phyloP scores from a whole-genome alignment of 2,329 filamentous ascomycete species.

The Chrysoporthe puriensis region DNA sequence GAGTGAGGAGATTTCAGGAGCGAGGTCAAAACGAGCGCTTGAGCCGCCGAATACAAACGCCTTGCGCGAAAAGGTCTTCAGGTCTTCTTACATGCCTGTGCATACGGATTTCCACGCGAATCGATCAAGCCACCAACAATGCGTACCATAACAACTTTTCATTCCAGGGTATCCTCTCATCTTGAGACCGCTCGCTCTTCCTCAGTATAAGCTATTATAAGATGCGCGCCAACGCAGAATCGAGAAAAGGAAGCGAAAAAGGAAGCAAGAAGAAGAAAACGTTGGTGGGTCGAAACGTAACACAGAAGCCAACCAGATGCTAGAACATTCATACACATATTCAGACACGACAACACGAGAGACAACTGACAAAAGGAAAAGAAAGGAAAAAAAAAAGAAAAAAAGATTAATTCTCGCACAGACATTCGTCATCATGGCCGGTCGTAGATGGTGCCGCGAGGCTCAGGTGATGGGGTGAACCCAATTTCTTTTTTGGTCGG shows the following conservation, averaged over 20 bases:
- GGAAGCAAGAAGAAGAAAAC: not conserved
- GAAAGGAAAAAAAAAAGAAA: conserved; percentile 11
- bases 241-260: not conserved
- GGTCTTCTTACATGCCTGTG: not conserved
- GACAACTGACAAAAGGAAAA: conserved; percentile 13
- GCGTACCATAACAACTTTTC: not conserved
- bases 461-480: conserved; percentile 1
- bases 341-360: not conserved
- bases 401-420: conserved; percentile 14
- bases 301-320: not conserved
- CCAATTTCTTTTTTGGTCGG: not conserved
- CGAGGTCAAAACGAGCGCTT: not conserved
- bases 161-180: not conserved
- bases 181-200: not conserved
- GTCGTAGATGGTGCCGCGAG: not conserved
- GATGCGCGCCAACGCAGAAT: not conserved
- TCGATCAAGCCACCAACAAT: not conserved
- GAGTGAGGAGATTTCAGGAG: not conserved
- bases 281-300: not conserved
- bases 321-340: not conserved
- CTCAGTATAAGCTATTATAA: not conserved
- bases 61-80: not conserved
- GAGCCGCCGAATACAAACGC: not conserved
- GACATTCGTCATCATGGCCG: conserved; percentile 28
- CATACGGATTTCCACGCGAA: not conserved